Conservation (phyloP, 108 stramenopile species). For the Nitzschia inconspicua region DNA sequence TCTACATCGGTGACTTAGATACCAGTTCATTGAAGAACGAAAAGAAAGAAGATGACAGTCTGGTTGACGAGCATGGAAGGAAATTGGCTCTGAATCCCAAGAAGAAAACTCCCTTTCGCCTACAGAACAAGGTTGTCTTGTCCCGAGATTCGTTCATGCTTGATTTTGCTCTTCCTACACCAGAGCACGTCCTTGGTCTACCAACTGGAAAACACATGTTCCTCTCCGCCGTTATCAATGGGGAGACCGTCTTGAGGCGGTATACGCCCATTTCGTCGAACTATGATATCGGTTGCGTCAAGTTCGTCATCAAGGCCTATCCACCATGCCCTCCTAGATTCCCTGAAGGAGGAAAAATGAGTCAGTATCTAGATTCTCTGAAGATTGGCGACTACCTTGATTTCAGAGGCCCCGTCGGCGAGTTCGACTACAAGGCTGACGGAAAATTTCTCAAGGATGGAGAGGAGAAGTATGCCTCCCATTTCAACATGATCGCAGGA, state of each 20-base stretch:
- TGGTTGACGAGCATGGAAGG: slow-evolving; percentile 53
- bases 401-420: slow-evolving; percentile 88
- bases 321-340: slow-evolving; percentile 73
- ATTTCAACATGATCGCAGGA: slow-evolving; percentile 95
- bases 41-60: slow-evolving; percentile 35
- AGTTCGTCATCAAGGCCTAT: slow-evolving; percentile 98
- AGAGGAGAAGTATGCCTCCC: slow-evolving; percentile 50
- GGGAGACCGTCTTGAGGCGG: slow-evolving; percentile 79
- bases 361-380: slow-evolving; percentile 86
- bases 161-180: slow-evolving; percentile 90
- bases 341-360: slow-evolving; percentile 95
- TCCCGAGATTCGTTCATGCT: slow-evolving; percentile 92
- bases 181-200: slow-evolving; percentile 90
- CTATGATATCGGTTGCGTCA: slow-evolving; percentile 90
- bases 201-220: slow-evolving; percentile 97
- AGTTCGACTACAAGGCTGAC: slow-evolving; percentile 89
- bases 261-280: slow-evolving; percentile 96
- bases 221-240: slow-evolving; percentile 77
- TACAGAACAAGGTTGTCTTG: slow-evolving; percentile 85
- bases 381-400: slow-evolving; percentile 88
- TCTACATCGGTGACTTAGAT: slow-evolving; percentile 91
- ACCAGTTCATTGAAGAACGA: slow-evolving; percentile 15
- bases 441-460: slow-evolving; percentile 84
- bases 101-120: slow-evolving; percentile 78
- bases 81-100: slow-evolving; percentile 82